Evolutionary conservation across 257 asterid species (phyloP), one percentile per base, ranked within the genome.

Genomic region (Solanum chilense): DNA sequence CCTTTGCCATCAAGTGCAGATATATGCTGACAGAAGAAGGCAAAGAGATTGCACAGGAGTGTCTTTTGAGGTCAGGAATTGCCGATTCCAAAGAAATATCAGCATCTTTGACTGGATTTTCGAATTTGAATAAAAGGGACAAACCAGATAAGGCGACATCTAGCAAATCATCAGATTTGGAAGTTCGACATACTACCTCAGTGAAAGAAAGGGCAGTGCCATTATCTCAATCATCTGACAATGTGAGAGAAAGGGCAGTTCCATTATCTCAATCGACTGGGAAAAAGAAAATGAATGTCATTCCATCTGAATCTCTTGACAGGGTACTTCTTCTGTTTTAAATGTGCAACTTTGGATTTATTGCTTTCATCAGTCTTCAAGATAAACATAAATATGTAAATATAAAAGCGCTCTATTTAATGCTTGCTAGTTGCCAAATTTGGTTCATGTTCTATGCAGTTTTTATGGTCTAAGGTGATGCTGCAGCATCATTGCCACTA

Each of bases 1-100:
- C 42, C 64, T 77, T 62, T 76, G 86, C 64, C 82, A 52, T 18
- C n/a, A 75, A 31, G 83, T 88, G 86, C 92, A 97, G 99, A 90
- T 97, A 97, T 90, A 97, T 97, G 99, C 91, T 97, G 92, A 93
- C 99, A 5, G 98, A 93, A 85, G 98, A 94, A 93, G 99, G 99
- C 86, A 95, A 93, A 90, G 95, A 93, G 89, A 93, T 90, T 58
- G 99, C 99, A 18, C 93, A 86, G 45, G 97, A 95, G 86, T 95
- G 99, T 91, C 95, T 95, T 44, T 87, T 42, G 58, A 96, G 99
- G 91, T 97, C 99, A 84, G 95, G 96, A 82, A 88, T 93, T 70
- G 62, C 88, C 81, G 93, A 88, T 82, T 81, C 90, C 74, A 87
- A 44, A 87, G 91, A 89, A 86, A 91, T 86, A 69, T 80, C 87